These are phyloP conservation scores for Podosphaera xanthii DNA, from an alignment of 2,329 filamentous ascomycete genomes.

Conservation along the genomic window DNA sequence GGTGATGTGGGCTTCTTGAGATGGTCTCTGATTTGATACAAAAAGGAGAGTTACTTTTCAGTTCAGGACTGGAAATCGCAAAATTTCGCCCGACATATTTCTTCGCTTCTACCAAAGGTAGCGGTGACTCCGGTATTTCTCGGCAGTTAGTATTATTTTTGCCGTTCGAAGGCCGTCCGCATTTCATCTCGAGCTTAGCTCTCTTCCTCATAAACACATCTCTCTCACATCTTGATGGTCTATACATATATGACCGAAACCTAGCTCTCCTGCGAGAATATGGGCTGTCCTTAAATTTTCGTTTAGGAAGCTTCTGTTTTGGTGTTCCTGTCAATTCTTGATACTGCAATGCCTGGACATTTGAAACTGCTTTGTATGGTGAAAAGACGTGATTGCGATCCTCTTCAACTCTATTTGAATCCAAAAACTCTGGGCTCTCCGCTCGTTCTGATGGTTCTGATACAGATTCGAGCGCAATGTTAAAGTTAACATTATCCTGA, in stretches of 20 bases:
- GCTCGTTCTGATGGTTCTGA: background rate
- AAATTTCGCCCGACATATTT: background rate
- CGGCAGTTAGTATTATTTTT: background rate
- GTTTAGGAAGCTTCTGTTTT: background rate
- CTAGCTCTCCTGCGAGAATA: background rate
- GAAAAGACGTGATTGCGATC: background rate
- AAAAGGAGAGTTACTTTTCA: background rate
- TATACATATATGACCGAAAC: background rate
- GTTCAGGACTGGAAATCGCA: background rate
- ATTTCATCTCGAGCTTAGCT: background rate
- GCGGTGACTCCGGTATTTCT: background rate
- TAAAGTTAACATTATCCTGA: too few relatives aligned
- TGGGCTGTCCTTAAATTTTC: background rate
- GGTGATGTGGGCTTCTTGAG: background rate
- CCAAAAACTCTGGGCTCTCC: background rate
- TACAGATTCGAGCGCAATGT: background rate
- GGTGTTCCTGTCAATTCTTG: background rate
- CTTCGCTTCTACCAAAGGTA: background rate
- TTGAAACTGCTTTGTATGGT: background rate
- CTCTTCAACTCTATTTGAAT: background rate
- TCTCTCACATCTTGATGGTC: background rate
- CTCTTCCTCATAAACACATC: background rate
- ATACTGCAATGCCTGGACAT: too few relatives aligned
- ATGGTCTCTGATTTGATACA: background rate
- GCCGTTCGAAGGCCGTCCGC: background rate